These are phyloP conservation scores for Linnemannia zychae DNA, from an alignment of 192 early-diverging fungal genomes.

Conservation along the genomic window DNA sequence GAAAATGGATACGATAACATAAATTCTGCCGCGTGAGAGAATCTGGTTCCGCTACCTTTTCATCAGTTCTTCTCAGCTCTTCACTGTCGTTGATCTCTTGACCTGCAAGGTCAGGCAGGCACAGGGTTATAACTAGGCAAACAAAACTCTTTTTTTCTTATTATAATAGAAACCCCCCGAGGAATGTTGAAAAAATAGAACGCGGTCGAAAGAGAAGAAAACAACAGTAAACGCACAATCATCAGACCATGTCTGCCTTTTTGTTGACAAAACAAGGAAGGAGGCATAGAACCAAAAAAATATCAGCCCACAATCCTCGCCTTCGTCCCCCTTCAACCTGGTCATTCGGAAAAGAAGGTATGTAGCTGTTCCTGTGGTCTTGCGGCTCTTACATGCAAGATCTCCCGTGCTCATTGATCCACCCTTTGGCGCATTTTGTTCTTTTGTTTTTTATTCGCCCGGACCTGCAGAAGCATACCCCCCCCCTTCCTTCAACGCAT, in stretches of 20 bases:
- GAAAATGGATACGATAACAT: not conserved
- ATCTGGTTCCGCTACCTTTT: not conserved
- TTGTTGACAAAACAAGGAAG: not conserved
- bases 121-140: not conserved
- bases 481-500: not conserved
- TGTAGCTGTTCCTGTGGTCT: not conserved
- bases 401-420: not conserved
- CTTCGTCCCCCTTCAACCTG: not conserved
- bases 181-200: conserved; percentile 3
- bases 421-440: not conserved
- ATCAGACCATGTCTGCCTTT: not conserved
- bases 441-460: not conserved
- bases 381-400: not conserved
- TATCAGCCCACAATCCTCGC: not conserved
- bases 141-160: not conserved
- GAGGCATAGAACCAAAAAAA: not conserved
- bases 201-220: not conserved
- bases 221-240: not conserved
- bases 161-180: not conserved
- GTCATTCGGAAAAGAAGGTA: not conserved
- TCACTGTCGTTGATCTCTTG: not conserved
- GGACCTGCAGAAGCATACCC: not conserved
- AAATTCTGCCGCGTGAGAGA: not conserved
- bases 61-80: not conserved
- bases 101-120: not conserved